Evolutionary conservation across 139 green algal species (phyloP).

Genomic region (Tetraselmis striata): DNA sequence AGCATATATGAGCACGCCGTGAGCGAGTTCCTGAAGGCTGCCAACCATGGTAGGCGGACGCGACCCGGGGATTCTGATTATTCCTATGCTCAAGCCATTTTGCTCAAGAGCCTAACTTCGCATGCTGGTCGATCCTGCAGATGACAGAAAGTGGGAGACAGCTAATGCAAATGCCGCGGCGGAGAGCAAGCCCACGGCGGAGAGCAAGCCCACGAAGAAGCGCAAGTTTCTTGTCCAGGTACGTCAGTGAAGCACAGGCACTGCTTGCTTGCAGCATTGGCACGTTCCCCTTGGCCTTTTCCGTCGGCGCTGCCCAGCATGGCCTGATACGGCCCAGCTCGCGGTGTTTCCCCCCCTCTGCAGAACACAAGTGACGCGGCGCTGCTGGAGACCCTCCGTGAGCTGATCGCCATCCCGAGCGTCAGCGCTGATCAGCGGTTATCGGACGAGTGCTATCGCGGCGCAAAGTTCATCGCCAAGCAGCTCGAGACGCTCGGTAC

Average conservation of each 20-base stretch:
- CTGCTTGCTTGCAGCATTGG: too few relatives aligned
- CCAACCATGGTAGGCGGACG: neutral
- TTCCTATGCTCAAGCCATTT: neutral
- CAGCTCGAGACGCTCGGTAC: slow-evolving; percentile 79
- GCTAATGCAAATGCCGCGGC: too few relatives aligned
- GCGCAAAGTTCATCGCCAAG: slow-evolving; percentile 79
- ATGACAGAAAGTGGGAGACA: neutral
- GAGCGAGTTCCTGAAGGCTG: neutral
- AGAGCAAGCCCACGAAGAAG: neutral
- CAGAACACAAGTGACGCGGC: neutral
- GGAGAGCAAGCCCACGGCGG: too few relatives aligned
- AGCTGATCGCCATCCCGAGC: neutral
- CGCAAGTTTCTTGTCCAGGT: neutral
- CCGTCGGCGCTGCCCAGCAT: too few relatives aligned
- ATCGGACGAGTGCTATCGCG: slow-evolving; percentile 77
- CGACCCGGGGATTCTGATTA: too few relatives aligned
- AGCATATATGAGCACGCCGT: neutral
- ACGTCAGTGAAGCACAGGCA: too few relatives aligned
- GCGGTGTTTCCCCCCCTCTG: too few relatives aligned
- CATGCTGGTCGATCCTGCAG: neutral
- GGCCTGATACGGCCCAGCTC: too few relatives aligned
- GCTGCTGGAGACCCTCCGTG: slow-evolving; percentile 2
- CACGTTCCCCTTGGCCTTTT: too few relatives aligned
- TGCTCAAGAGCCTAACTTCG: neutral
- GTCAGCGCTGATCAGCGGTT: slow-evolving; percentile 35